phyloP scores from a whole-genome alignment of 1,284 basidiomycete genomes.

The Gymnopus androsaceus region DNA sequence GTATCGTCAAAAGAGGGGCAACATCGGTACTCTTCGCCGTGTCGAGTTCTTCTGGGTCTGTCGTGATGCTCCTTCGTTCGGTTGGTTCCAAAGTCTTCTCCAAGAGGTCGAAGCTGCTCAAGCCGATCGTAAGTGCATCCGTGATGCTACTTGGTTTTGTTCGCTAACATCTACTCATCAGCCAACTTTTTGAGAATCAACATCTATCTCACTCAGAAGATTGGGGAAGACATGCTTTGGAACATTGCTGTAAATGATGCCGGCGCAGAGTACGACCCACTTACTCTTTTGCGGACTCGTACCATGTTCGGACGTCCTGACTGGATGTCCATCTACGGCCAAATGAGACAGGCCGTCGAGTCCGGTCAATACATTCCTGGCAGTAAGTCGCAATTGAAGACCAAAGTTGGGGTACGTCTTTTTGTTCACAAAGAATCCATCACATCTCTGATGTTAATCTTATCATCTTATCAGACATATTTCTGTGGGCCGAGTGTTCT shows the following conservation, averaged over 20 bases:
- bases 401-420: constrained; percentile 72
- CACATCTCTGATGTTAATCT: constrained; percentile 14
- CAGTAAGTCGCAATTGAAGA: constrained; percentile 73
- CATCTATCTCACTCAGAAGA: constrained; percentile 87
- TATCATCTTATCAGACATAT: constrained; percentile 81
- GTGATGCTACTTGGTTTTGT: not conserved
- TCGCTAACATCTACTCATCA: constrained; percentile 30
- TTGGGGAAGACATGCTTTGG: constrained; percentile 83
- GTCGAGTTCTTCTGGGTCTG: constrained; percentile 94
- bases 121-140: constrained; percentile 67
- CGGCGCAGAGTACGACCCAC: constrained; percentile 79
- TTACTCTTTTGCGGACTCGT: constrained; percentile 81
- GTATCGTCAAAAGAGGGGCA: constrained; percentile 81
- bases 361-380: constrained; percentile 78
- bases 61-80: constrained; percentile 86
- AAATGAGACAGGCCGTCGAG: constrained; percentile 75
- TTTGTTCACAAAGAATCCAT: not conserved
- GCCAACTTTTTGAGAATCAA: constrained; percentile 89
- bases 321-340: constrained; percentile 77
- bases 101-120: constrained; percentile 85
- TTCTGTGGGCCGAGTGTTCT: constrained; percentile 80
- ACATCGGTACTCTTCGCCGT: constrained; percentile 74
- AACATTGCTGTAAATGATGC: constrained; percentile 87
- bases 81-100: constrained; percentile 88
- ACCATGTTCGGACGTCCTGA: constrained; percentile 89